Evolutionary conservation across 345 rosid genomes (phyloP), one percentile per base, ranked within the genome.

Genomic region (Eucalyptus cloeziana): DNA sequence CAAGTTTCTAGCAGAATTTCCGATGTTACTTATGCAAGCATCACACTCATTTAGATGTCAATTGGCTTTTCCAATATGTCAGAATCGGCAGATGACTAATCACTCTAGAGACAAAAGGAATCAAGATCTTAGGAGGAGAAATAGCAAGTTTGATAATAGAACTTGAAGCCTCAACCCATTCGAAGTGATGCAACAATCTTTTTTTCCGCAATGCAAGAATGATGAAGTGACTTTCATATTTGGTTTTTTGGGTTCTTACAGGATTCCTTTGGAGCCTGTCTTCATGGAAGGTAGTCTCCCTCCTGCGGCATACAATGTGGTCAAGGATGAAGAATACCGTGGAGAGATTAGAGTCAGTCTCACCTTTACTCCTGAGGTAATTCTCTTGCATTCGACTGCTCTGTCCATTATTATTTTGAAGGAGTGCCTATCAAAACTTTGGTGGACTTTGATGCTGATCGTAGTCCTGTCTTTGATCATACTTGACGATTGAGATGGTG

Each of bases 311-410:
- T 95, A 96, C 96, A 95, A 92, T 86, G 97, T 97, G 64, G 97
- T 96, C 21, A 97, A 94, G 92, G 94, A 97, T 44, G 89, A 89
- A 90, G 95, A 93, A 86, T 96, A 83, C 87, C 50, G 92, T 31
- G 98, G 98, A 85, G 96, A 96, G 94, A 94, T 97, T 83, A 93
- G 93, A 92, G 86, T 96, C 49, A 93, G 94, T 86, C 94, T 97
- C 80, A 91, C 92, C 69, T 97, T 95, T 92, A 95, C 92, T 44
- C 96, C 95, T 2, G 94, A 95, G 98, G 98, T 95, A 93, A 79
- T n/a, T 37, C 40, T 25, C 31, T 79, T 79, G 44, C 83, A 21
- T 13, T 49, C 7, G 22, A 27, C 56, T 21, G 22, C 58, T 50
- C 56, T 19, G 37, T 50, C 56, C 56, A 30, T 19, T 21, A 40